Percentiles rank a stretch among this genome's conserved stretches.
phyloP scores from a whole-genome alignment of 495 filamentous ascomycete species.

The Parachaetomium inaequale region DNA sequence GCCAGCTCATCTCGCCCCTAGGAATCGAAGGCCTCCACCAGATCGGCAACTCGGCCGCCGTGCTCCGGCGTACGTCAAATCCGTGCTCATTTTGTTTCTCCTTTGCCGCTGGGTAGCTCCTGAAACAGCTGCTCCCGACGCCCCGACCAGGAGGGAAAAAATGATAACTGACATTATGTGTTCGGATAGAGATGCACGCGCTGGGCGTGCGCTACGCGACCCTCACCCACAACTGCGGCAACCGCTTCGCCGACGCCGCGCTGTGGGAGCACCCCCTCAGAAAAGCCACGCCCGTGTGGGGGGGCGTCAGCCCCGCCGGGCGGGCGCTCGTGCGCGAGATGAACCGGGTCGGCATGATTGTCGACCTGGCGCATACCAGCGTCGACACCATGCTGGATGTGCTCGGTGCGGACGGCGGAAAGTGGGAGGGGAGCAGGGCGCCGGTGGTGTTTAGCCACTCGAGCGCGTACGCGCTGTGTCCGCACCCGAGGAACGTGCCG shows the following conservation, averaged over 20 bases:
- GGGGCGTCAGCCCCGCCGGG: conserved; percentile 69
- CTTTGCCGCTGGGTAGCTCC: too few species aligned
- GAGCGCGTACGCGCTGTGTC: conserved; percentile 61
- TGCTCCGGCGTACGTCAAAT: too few species aligned
- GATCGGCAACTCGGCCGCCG: conserved; percentile 80
- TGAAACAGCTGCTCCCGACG: too few species aligned
- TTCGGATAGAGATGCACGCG: conserved; percentile 63
- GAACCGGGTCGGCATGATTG: conserved; percentile 77
- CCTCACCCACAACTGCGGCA: conserved; percentile 91
- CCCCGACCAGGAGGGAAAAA: too few species aligned
- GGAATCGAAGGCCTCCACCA: conserved; percentile 93
- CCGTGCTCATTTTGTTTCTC: too few species aligned
- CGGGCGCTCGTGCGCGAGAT: conserved; percentile 65
- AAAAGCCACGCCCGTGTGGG: conserved; percentile 50
- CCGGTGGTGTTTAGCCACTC: conserved; percentile 75
- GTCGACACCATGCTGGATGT: conserved; percentile 69
- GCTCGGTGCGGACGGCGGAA: conserved; percentile 48
- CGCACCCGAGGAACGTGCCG: conserved; percentile 68
- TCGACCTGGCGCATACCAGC: conserved; percentile 66
- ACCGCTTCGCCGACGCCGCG: conserved; percentile 82
- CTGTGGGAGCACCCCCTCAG: conserved; percentile 47
- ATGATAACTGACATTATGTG: too few species aligned
- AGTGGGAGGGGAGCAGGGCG: conserved; percentile 54
- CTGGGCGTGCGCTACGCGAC: conserved; percentile 91
- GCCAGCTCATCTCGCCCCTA: conserved; percentile 61